Evolutionary conservation across 176 grass and related monocot genomes (phyloP), one percentile per base, ranked within the genome.

Genomic region (Oryza brachyantha): DNA sequence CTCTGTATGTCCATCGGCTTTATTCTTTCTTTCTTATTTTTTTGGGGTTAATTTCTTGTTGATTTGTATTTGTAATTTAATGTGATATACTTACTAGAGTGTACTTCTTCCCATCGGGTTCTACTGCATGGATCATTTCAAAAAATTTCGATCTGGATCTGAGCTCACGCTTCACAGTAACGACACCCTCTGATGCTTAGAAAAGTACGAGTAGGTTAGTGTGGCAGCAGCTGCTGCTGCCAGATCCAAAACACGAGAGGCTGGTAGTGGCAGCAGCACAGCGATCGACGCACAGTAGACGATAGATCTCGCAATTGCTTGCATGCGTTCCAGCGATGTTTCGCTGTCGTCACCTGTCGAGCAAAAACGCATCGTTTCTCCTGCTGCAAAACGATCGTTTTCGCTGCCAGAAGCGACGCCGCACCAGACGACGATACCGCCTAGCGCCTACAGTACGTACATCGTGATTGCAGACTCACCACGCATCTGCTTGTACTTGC

Each of bases 21-120:
- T 73, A 77, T 89, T 85, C 83, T 72, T 89, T 85, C 27, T 84
- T 4, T 10, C 4, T n/a, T 62, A n/a, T 27, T 74, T 7, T 7
- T 41, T 12, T 9, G 7, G 52, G 52, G 5, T 27, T 46, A 39
- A 21, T 61, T 77, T 37, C 11, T 73, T 26, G 34, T 22, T 13
- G 43, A 34, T 67, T 68, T 78, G 78, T 73, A 67, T 73, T 65
- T 85, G 83, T 68, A 85, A 89, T 52, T 77, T 78, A 81, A 81
- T 73, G 73, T 85, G 83, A 82, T 81, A 75, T 73, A 89, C 60
- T 46, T 57, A 57, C 52, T 57, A 57, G 52, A 57, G 52, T 57
- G 52, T 24, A 57, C 52, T 57, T 27, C 43, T 82, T 82, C 75
- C 19, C 81, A 80, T 36, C 31, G 35, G 66, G 79, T 69, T 64